Evolutionary conservation across 306 rosid species (phyloP).

Genomic region (Rosa multiflora): DNA sequence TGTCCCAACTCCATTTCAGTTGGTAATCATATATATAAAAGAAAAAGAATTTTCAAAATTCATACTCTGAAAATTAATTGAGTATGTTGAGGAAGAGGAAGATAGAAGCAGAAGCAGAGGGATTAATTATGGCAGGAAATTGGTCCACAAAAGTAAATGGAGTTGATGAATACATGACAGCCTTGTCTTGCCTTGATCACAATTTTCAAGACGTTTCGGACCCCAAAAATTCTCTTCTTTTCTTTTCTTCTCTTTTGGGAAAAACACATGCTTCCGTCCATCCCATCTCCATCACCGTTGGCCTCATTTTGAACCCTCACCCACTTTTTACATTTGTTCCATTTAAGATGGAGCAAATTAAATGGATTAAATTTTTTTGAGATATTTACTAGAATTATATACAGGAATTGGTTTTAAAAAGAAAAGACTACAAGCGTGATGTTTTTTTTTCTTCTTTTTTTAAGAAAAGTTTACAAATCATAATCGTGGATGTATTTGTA

Average conservation of each 20-base stretch:
- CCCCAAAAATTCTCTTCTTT: slow-evolving; percentile 7
- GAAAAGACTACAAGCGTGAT: no score
- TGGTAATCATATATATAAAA: background rate
- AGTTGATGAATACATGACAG: slow-evolving; percentile 16
- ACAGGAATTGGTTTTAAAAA: no score
- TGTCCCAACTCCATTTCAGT: background rate
- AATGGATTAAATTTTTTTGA: no score
- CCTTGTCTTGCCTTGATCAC: slow-evolving; percentile 29
- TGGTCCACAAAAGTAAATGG: slow-evolving; percentile 70
- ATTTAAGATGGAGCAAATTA: background rate
- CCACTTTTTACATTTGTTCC: background rate
- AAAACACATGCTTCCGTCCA: slow-evolving; percentile 11
- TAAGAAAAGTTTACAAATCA: no score
- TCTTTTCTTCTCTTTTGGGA: slow-evolving; percentile 5
- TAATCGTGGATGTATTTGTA: no score
- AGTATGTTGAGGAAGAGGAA: background rate
- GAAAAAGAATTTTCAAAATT: background rate
- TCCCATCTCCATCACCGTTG: slow-evolving; percentile 9
- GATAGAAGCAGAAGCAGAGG: background rate
- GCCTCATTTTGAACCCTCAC: background rate
- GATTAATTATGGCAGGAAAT: slow-evolving; percentile 28
- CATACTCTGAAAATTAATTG: background rate
- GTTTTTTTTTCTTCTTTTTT: no score
- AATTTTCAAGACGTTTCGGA: slow-evolving; percentile 50
- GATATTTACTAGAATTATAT: no score